These are phyloP conservation scores for Solanum dulcamara DNA, from an alignment of 257 asterid species.

Conservation along the genomic window DNA sequence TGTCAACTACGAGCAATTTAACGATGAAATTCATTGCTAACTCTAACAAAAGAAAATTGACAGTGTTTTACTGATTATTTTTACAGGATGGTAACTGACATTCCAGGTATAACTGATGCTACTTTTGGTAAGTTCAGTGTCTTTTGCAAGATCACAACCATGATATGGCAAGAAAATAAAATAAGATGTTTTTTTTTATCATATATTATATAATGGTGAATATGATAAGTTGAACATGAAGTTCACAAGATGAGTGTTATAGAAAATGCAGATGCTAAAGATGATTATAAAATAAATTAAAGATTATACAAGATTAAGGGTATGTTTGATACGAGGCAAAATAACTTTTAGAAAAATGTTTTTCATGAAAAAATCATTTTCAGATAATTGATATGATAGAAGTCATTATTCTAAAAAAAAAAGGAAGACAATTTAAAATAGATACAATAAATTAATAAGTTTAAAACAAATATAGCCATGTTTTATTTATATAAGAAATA, in stretches of 20 bases:
- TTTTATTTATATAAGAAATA: too few species aligned
- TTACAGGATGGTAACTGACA: constrained; percentile 59
- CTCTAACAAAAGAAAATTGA: background rate
- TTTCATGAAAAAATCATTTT: background rate
- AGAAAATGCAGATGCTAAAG: background rate
- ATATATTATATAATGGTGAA: background rate
- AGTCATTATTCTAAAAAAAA: background rate
- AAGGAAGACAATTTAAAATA: too few species aligned
- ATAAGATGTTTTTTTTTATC: background rate
- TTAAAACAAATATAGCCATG: too few species aligned
- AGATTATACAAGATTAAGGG: background rate
- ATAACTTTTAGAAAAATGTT: background rate
- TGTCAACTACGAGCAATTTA: background rate
- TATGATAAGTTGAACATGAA: background rate
- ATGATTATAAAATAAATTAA: background rate
- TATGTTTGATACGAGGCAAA: background rate
- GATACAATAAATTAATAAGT: too few species aligned
- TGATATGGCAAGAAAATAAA: background rate
- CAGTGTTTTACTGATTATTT: background rate
- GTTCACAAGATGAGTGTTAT: background rate
- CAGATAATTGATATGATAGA: background rate
- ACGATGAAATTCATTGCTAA: background rate
- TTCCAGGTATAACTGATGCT: constrained; percentile 83
- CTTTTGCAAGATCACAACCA: background rate
- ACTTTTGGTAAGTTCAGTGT: constrained; percentile 58